Evolutionary conservation across 805 yeast species (phyloP), one percentile per base, ranked within the genome.

Genomic region (Tetrapisispora nanseiensis): DNA sequence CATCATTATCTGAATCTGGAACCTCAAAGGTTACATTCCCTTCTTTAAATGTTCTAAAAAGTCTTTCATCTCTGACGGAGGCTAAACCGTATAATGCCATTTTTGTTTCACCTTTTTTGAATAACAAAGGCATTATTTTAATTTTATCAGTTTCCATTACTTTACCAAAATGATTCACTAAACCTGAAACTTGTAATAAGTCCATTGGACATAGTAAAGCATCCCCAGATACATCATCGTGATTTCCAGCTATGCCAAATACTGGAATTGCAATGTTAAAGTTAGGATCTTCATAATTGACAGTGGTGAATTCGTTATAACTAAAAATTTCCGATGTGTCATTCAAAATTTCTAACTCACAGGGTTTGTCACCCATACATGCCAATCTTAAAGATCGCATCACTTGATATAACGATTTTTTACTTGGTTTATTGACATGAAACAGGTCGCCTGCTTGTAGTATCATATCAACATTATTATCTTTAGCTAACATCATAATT

Each of bases 191-290:
- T 16, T 85, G 75, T 11, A 92, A 65, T 3, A 92, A 65, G 61
- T 92, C 98, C 69, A 92, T 68, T 0, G 98, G 95, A 42, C 89
- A 79, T 12, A 92, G 66, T 41, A 85, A 64, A 19, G 82, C 80
- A 41, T 78, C 84, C 1, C 97, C 97, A 0, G 95, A 84, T 3
- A 95, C 86, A 62, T 92, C 97, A 62, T 92, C 98, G 59, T 92
- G 98, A 55, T 92, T 92, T 2, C 98, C 98, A 36, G 90, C 78
- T 4, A 92, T 90, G 6, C 89, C 90, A 68, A 92, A 86, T 8
- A 92, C 74, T 0, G 98, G 98, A 13, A 89, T 74, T 0, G 95
- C 78, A 3, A 92, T 80, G 61, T 92, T 92, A 46, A 86, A 63
- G 59, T 92, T 86, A 2, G 90, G 86, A 59, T 92, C 97, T 56